Evolutionary conservation across 2,329 filamentous ascomycete species (phyloP).

Genomic region (Lecanicillium sp.): DNA sequence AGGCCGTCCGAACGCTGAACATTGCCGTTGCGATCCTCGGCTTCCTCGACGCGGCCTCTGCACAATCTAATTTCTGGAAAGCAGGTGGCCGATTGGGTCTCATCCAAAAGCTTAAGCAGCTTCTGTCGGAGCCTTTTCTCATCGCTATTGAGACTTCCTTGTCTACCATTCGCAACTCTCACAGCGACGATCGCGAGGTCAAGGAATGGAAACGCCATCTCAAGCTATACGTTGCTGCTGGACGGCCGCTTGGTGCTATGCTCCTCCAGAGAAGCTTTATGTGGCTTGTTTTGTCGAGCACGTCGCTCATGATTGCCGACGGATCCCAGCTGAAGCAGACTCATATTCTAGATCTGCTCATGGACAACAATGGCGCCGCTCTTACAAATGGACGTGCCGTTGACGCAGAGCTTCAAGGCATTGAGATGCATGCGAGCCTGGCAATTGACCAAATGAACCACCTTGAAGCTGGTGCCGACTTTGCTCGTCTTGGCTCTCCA

Average conservation of each 20-base stretch:
- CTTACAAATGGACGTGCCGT: constrained; percentile 23
- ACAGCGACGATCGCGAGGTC: constrained; percentile 53
- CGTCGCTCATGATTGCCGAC: constrained; percentile 62
- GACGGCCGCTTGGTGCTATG: constrained; percentile 82
- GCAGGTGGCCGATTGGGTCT: constrained; percentile 64
- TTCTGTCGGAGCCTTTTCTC: constrained; percentile 79
- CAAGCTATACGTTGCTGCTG: constrained; percentile 71
- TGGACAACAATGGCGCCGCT: constrained; percentile 42
- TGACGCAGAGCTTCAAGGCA: constrained; percentile 45
- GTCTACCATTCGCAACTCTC: constrained; percentile 79
- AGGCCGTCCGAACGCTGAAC: constrained; percentile 62
- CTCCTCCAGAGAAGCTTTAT: constrained; percentile 84
- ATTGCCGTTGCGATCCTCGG: constrained; percentile 81
- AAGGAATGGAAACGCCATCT: constrained; percentile 85
- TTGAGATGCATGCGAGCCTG: constrained; percentile 61
- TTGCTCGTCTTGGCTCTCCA: constrained; percentile 68
- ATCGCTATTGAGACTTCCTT: constrained; percentile 82
- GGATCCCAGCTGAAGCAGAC: constrained; percentile 48
- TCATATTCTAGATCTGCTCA: constrained; percentile 67
- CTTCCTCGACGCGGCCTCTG: constrained; percentile 75
- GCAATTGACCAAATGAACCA: constrained; percentile 77
- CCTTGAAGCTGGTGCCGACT: constrained; percentile 83
- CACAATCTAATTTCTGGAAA: constrained; percentile 74
- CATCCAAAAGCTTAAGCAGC: constrained; percentile 59
- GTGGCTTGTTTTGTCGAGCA: constrained; percentile 70